Base-by-base conservation (phyloP, 768 basidiomycete genomes). In the Leccinellum luteum region DNA sequence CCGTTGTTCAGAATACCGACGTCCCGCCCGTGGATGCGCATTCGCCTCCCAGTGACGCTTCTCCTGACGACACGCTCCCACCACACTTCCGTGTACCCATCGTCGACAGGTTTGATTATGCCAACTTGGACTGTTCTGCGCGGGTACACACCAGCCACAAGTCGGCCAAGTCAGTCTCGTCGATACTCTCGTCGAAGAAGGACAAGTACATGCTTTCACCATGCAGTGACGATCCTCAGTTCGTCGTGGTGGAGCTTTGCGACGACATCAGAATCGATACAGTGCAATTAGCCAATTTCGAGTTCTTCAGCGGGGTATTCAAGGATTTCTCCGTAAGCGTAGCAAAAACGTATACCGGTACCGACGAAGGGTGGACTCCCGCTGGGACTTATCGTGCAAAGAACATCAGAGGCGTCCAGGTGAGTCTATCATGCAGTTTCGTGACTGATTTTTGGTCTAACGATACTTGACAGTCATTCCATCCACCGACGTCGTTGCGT, bases 191-290 rank as follows among this genome's bases (percentile, higher is more conserved):
- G 28, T 87, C 85, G 31, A 94, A 94, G 74, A 89, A 88, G 69
- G 96, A 98, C 73, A 78, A 86, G 62, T 98, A 98, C 79, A 96
- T 98, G 97, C 87, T 98, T 64, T 92, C 89, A 54, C 96, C 95
- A 0, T 99, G 97, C 67, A 77, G 78, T 15, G 75, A 78, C 12
- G 51, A 70, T 59, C 69, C 75, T 6, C 86, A 90, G 63, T 98
- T 87, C 73, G 89, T 98, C 32, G 86, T 97, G 32, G 88, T 98
- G 47, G 97, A 99, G 73, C 84, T 98, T 15, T 99, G 97, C 75
- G 96, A 98, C 62, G 97, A 98, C 70, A 94, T 99, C 60, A 79
- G 92, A 47, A 94, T 98, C 65, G 96, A 98, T 70, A 96, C 94
- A 0, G 87, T 98, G 47, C 94, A 98, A 70, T 76, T 99, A 17